phyloP scores from a whole-genome alignment of 768 basidiomycete species.

The Dacryopinax spathularia region DNA sequence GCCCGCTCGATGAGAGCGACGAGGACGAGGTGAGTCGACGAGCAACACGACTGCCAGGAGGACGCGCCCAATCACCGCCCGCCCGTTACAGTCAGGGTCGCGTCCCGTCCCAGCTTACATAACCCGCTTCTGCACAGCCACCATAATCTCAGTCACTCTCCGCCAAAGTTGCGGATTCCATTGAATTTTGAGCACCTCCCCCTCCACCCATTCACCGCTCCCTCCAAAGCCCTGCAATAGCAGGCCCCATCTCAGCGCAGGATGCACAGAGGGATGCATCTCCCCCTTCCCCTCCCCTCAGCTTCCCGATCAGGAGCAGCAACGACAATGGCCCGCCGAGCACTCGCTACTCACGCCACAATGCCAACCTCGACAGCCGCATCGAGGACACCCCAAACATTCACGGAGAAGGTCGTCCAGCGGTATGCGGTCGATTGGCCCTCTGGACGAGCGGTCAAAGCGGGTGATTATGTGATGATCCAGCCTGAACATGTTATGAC shows the following conservation, averaged over 20 bases:
- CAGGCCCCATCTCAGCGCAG: constrained; percentile 1
- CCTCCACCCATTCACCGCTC: background rate
- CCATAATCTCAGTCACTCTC: background rate
- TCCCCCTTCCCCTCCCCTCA: constrained; percentile 2
- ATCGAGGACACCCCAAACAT: constrained; percentile 50
- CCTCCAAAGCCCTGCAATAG: background rate
- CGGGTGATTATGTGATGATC: constrained; percentile 99
- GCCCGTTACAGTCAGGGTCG: background rate
- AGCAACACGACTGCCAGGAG: too few relatives aligned
- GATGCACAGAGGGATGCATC: constrained; percentile 5
- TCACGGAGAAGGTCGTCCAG: constrained; percentile 96
- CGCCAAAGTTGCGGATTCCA: background rate
- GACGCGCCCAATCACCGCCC: background rate
- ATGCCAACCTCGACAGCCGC: too few relatives aligned
- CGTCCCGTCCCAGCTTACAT: too few relatives aligned
- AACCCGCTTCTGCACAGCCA: background rate
- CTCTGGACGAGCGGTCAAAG: constrained; percentile 61
- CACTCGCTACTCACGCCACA: constrained; percentile 6
- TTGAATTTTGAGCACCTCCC: background rate
- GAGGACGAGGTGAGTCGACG: background rate
- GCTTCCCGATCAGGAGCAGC: background rate
- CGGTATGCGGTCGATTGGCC: constrained; percentile 88
- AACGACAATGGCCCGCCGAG: background rate
- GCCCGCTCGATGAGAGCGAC: background rate
- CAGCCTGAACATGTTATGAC: constrained; percentile 96